Evolutionary conservation across 805 yeast genomes (phyloP).

Genomic region (Jamesozyma spencerorum): DNA sequence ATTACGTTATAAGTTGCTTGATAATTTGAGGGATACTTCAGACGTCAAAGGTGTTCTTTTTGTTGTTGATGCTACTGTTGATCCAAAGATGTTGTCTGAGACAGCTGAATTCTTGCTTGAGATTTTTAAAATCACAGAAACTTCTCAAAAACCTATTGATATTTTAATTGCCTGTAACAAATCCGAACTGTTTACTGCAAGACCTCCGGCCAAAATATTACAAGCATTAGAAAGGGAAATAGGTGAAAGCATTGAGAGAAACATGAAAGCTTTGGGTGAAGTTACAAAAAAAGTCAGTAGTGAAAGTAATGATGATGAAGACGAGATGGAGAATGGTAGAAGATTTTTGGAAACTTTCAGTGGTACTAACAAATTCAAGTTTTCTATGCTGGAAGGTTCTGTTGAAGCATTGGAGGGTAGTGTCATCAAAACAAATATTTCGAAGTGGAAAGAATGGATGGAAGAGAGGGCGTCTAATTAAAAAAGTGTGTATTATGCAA

Average conservation of each 20-base stretch:
- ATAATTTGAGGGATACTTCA: conserved; percentile 34
- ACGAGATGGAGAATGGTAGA: conserved; percentile 13
- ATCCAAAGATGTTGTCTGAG: conserved; percentile 38
- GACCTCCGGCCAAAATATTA: conserved; percentile 56
- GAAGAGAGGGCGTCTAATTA: conserved; percentile 35
- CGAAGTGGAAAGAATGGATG: conserved; percentile 69
- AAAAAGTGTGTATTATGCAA: too few relatives aligned
- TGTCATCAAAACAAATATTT: conserved; percentile 45
- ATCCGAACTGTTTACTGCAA: conserved; percentile 73
- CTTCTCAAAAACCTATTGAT: conserved; percentile 55
- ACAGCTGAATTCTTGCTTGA: conserved; percentile 53
- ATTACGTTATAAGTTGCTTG: conserved; percentile 47
- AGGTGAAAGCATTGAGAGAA: conserved; percentile 39
- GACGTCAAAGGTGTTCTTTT: conserved; percentile 60
- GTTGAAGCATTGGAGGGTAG: conserved; percentile 69
- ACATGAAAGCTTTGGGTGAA: conserved; percentile 38
- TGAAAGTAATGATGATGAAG: conserved; percentile 20
- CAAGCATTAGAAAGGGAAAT: conserved; percentile 56
- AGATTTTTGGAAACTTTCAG: conserved; percentile 31
- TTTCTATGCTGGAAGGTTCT: conserved; percentile 63
- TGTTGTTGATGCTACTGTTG: conserved; percentile 66
- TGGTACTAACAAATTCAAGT: conserved; percentile 39
- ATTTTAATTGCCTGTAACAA: conserved; percentile 76
- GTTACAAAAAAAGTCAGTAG: conserved; percentile 27
- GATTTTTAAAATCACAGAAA: conserved; percentile 54